Base-by-base conservation (phyloP, 495 filamentous ascomycete genomes). In the Pyronema omphalodes region DNA sequence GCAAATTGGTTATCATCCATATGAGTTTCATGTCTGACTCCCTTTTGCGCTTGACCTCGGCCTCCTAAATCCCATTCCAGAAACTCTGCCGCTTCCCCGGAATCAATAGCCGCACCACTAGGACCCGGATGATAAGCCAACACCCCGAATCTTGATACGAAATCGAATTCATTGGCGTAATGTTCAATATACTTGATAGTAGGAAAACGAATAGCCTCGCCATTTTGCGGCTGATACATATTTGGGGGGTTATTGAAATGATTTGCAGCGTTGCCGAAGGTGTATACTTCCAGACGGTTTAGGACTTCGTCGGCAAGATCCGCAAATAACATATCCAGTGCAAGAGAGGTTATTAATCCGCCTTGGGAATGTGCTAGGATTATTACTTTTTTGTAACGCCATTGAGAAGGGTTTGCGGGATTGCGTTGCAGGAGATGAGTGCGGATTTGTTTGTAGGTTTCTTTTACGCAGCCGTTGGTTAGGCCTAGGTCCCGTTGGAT, bases 351-450 rank as follows among this genome's bases (percentile, higher is more conserved):
- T 64, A 88, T 79, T 53, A 93, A 84, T 11, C 76, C 87, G 1
- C 87, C 87, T 65, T 93, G 86, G 15, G 79, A 84, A 64, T 94
- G 87, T 23, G 85, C 71, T 46, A 93, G 76, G 23, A 93, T 74
- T 52, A 93, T 70, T 9, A 91, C 76, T 59, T 86, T 89, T 15
- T 75, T 74, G 60, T 80, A 77, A 2, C 47, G 18, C 47, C 47
- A 50, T n/a, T 52, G 35, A 5, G 39, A 35, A 54, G 76, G 73
- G 47, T 50, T 50, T 3, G 9, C 17, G 29, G 47, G 47, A 6
- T 50, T 17, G 4, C 47, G 47, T 34, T 15, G 11, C 1, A 50
- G 29, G 29, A 85, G 70, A 12, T 70, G 69, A 17, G 71, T 67
- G 59, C 83, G 83, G 58, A 86, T 73, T 37, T 71, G 54, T 9